Evolutionary conservation across 2,329 filamentous ascomycete species (phyloP).

Genomic region (Leptographium galeiforme): DNA sequence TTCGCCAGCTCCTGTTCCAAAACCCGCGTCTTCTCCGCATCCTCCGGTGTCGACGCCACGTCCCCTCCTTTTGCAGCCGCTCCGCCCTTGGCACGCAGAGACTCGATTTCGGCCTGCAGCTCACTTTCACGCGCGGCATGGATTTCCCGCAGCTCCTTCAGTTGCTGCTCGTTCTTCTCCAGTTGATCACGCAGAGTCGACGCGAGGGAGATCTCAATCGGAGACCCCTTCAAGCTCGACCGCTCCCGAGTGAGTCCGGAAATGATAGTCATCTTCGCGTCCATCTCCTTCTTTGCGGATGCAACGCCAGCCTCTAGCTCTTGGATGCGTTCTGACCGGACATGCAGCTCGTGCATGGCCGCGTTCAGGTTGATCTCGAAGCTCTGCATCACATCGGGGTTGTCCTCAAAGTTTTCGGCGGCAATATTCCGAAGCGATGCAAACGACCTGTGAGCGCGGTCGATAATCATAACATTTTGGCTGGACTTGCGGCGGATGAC

Average conservation of each 20-base stretch:
- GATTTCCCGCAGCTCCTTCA: conserved; percentile 57
- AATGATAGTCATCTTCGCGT: conserved; percentile 91
- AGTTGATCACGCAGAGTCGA: conserved; percentile 79
- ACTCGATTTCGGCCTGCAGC: conserved; percentile 56
- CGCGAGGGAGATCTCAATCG: conserved; percentile 84
- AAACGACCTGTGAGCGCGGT: conserved; percentile 84
- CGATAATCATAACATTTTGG: conserved; percentile 73
- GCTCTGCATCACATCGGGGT: conserved; percentile 76
- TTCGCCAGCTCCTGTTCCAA: conserved; percentile 58
- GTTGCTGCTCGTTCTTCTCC: conserved; percentile 70
- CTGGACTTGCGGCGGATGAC: conserved; percentile 88
- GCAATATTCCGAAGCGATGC: conserved; percentile 82
- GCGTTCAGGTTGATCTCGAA: conserved; percentile 87
- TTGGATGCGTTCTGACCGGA: conserved; percentile 77
- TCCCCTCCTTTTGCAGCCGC: not conserved
- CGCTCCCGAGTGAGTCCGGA: conserved; percentile 85
- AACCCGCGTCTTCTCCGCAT: conserved; percentile 45
- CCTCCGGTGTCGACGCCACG: conserved; percentile 16
- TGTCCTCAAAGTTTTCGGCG: conserved; percentile 66
- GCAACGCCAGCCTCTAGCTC: conserved; percentile 76
- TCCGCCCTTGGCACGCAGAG: conserved; percentile 41
- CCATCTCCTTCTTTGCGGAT: conserved; percentile 86
- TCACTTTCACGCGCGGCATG: conserved; percentile 65
- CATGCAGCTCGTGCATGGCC: conserved; percentile 83
- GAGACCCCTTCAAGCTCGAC: conserved; percentile 70